A percentile compares a stretch with the other conserved stretches of the same genome.
These are phyloP conservation scores for Aspergillus transmontanensis DNA, from an alignment of 2,329 filamentous ascomycete genomes.

Conservation along the genomic window DNA sequence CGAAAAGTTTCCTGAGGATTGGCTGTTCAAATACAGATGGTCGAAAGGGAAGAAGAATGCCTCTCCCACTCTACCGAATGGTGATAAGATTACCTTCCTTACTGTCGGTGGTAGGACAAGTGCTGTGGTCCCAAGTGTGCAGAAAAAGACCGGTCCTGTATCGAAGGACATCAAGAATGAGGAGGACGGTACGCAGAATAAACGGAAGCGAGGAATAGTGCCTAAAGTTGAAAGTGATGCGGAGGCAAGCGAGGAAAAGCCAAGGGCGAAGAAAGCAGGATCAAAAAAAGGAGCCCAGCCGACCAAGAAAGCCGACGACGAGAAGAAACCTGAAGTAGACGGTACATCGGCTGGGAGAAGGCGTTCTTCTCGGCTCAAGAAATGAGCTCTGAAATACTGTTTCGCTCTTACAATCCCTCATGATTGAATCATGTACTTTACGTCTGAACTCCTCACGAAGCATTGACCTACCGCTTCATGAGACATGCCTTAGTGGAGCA, in stretches of 20 bases:
- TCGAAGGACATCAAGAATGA: slow-evolving; percentile 53
- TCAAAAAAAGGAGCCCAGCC: slow-evolving; percentile 26
- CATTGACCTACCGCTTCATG: not conserved
- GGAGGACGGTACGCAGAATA: slow-evolving; percentile 26
- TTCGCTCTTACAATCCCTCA: not conserved
- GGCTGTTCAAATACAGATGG: slow-evolving; percentile 90
- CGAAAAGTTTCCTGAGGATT: slow-evolving; percentile 79
- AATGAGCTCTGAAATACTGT: slow-evolving; percentile 16
- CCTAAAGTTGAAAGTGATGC: slow-evolving; percentile 29
- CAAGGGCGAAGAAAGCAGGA: slow-evolving; percentile 28
- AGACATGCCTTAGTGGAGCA: not conserved
- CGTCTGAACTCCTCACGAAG: not conserved
- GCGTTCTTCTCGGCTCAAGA: slow-evolving; percentile 33
- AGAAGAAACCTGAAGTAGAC: slow-evolving; percentile 19
- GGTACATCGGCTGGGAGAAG: slow-evolving; percentile 22
- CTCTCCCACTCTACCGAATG: slow-evolving; percentile 71
- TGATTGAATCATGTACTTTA: not conserved
- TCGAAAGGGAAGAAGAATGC: slow-evolving; percentile 79
- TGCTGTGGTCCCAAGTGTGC: slow-evolving; percentile 79
- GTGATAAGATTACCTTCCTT: slow-evolving; percentile 80
- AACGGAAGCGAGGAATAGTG: slow-evolving; percentile 35
- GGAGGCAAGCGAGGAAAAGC: slow-evolving; percentile 23
- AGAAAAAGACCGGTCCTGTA: slow-evolving; percentile 75
- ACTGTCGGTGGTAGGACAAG: slow-evolving; percentile 91
- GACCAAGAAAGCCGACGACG: slow-evolving; percentile 27